These are phyloP conservation scores for Stemphylium lycopersici DNA, from an alignment of 2,329 filamentous ascomycete species.

Conservation along the genomic window DNA sequence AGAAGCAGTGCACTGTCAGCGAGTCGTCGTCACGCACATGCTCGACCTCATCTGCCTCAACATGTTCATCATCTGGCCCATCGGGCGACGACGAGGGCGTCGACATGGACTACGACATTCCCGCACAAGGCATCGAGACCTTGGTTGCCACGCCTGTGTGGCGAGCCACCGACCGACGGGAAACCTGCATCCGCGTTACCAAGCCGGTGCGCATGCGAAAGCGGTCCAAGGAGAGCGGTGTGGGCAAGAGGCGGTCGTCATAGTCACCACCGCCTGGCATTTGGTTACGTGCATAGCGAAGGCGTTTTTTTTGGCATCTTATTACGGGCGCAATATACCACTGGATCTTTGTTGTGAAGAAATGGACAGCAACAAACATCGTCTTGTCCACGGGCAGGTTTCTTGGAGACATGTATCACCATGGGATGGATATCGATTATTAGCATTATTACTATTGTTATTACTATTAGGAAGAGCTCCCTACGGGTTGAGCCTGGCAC, in stretches of 20 bases:
- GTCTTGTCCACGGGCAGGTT: too few species aligned
- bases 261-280: conserved; percentile 12
- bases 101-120: conserved; percentile 38
- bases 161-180: conserved; percentile 33
- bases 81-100: conserved; percentile 43
- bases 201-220: conserved; percentile 44
- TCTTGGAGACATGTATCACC: background rate
- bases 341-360: background rate
- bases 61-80: conserved; percentile 11
- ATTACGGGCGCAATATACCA: conserved; percentile 36
- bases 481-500: conserved; percentile 45
- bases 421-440: background rate
- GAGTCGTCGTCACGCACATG: conserved; percentile 20
- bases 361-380: too few species aligned
- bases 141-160: conserved; percentile 31
- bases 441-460: too few species aligned
- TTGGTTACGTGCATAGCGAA: conserved; percentile 36
- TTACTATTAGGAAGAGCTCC: conserved; percentile 26
- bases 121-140: conserved; percentile 19
- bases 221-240: conserved; percentile 23
- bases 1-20: conserved; percentile 51
- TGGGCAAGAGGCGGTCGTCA: conserved; percentile 28
- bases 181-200: conserved; percentile 34
- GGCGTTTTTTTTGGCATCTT: conserved; percentile 33
- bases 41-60: conserved; percentile 14